phyloP scores from a whole-genome alignment of 2,329 filamentous ascomycete genomes.

The Pyrenophora teres region DNA sequence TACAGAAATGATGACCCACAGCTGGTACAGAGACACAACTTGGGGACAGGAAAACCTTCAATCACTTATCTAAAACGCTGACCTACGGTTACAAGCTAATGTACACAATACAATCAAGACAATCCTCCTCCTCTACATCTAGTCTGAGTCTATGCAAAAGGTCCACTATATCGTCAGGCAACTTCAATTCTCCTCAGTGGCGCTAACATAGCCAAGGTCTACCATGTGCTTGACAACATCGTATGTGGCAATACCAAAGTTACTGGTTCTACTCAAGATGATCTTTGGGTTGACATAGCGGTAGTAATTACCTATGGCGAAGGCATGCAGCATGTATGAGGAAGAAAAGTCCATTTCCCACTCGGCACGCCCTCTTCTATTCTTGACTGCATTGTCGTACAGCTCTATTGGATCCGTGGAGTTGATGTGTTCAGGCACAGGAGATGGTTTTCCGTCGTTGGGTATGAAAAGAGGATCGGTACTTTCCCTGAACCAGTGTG shows the following conservation, averaged over 20 bases:
- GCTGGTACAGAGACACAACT: too few species aligned
- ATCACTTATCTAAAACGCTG: too few species aligned
- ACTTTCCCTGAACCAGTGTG: slow-evolving; percentile 16
- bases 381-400: slow-evolving; percentile 16
- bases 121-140: too few species aligned
- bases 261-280: slow-evolving; percentile 20
- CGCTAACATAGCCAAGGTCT: slow-evolving; percentile 14
- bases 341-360: slow-evolving; percentile 25
- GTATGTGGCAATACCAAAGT: slow-evolving; percentile 24
- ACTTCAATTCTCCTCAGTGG: slow-evolving; percentile 4
- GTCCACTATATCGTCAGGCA: too few species aligned
- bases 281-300: slow-evolving; percentile 17
- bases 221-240: slow-evolving; percentile 21
- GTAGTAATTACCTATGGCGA: slow-evolving; percentile 5
- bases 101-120: too few species aligned
- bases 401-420: slow-evolving; percentile 13
- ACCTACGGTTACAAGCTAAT: too few species aligned
- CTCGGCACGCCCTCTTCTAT: slow-evolving; percentile 9
- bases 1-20: too few species aligned
- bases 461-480: slow-evolving; percentile 15
- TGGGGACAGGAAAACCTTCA: too few species aligned
- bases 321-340: slow-evolving; percentile 27
- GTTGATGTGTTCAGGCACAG: slow-evolving; percentile 1
- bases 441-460: slow-evolving; percentile 5
- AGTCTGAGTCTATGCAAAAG: too few species aligned